Base-by-base conservation (phyloP, 495 filamentous ascomycete species). In the Lasiosphaeria hispida region DNA sequence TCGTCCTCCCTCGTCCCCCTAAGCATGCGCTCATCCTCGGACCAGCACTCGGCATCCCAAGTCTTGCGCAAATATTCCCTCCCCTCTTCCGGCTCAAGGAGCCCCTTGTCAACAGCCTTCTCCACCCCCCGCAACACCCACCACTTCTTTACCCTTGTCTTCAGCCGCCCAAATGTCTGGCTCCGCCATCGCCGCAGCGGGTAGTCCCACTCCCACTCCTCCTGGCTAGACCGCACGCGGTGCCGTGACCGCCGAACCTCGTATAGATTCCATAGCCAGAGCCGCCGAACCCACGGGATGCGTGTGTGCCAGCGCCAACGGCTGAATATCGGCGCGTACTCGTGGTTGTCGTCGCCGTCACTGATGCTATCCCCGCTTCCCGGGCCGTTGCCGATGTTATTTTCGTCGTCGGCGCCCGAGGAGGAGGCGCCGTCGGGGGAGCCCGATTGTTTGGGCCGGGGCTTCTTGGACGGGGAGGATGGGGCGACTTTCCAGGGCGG, bases 211-310 rank as follows among this genome's bases (percentile, higher is more conserved):
- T 59, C 57, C 5, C 11, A 18, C 0, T 2, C 11, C 49, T 59
- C 57, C 13, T 52, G 56, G 30, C 48, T 58, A 10, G 34, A 42
- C 14, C 49, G 49, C 39, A 51, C n/a, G 8, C 19, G 10, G 17
- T 54, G 50, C 0, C 39, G 33, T 13, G 38, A 3, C 54, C 23
- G 49, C n/a, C 14, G 33, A 7, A 59, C 38, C 17, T n/a, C n/a
- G 41, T 59, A 59, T 9, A 54, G 14, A 10, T 48, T 48, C 57
- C 57, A 59, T 35, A 47, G 8, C 57, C 57, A 59, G 7, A 59
- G 41, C 10, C 40, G 15, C n/a, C 57, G 48, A 9, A 59, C 14
- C 1, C 5, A 33, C n/a, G 57, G 57, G 10, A 59, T 59, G 4
- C 17, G 49, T 6, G 49, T 48, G 43, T 59, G 42, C 50, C 49